These are phyloP conservation scores for Bolboschoenus planiculmis DNA, from an alignment of 176 grass and related monocot species.

Conservation along the genomic window DNA sequence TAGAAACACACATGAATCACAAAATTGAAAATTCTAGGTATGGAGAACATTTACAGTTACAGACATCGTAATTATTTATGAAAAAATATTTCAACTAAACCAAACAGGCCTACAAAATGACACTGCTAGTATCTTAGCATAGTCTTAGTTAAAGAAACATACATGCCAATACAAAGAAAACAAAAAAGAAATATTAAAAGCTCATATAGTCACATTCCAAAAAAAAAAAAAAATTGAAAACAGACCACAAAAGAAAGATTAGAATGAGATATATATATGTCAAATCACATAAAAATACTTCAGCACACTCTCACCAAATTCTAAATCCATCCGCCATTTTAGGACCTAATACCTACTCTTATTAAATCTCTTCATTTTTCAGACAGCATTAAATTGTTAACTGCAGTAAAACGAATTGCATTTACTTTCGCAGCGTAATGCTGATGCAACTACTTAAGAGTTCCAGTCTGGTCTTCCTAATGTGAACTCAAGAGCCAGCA, in stretches of 20 bases:
- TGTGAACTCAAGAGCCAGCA: conserved; percentile 27
- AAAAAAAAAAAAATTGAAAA: neutral
- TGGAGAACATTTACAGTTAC: neutral
- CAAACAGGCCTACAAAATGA: neutral
- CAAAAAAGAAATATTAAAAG: neutral
- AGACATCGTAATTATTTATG: neutral
- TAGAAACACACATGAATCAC: neutral
- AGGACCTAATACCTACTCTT: neutral
- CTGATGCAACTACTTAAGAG: neutral
- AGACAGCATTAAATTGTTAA: conserved; percentile 16
- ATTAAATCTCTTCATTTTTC: neutral
- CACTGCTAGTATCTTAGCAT: neutral
- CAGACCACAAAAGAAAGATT: neutral
- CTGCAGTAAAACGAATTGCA: neutral
- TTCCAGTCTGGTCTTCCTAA: conserved; percentile 32
- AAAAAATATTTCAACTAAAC: neutral
- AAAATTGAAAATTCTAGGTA: neutral
- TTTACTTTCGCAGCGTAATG: neutral
- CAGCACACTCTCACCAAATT: neutral
- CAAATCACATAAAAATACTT: neutral
- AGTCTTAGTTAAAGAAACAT: neutral
- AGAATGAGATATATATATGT: neutral
- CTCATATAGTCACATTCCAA: neutral
- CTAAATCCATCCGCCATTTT: neutral
- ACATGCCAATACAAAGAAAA: neutral